Evolutionary conservation across 2,329 filamentous ascomycete genomes (phyloP), one percentile per base, ranked within the genome.

Genomic region (Aspergillus sp.): DNA sequence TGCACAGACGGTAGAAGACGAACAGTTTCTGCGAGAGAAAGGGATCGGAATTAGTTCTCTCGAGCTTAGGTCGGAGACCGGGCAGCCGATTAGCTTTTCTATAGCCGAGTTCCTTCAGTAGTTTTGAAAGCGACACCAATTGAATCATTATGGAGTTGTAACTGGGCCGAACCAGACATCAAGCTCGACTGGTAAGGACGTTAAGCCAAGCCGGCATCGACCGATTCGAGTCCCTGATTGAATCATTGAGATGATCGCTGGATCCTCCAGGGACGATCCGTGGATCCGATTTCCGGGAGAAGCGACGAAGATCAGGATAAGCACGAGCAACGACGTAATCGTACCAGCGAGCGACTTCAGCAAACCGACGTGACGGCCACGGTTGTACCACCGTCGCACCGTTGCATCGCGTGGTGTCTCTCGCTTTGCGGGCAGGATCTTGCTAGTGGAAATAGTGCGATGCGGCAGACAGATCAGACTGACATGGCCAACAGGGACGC

Each of bases 241-340:
- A 19, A 48, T 28, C 25, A 31, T 52, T 52, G 54, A 30, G 49
- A 54, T 53, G 41, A 54, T 59, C 43, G 55, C 51, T 53, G 54
- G 63, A 61, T 59, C 49, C 54, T 60, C 47, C 38, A 31, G 28
- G 53, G 58, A 45, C 56, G 64, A 65, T 64, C 64, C 61, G 61
- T 64, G 64, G 64, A 65, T 65, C 64, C 50, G 43, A 34, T 19
- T 48, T 43, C 15, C 56, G 50, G 56, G 51, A 51, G 48, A 57
- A 50, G 41, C 51, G 49, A 54, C 30, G 55, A 62, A 23, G 46
- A 22, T 22, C 54, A 43, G 45, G 28, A 15, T 55, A 41, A 55
- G 57, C 55, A 63, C 53, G 54, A 63, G 58, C 46, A 38, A 54
- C 34, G 45, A 47, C 45, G 54, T 56, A 48, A 48, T 13, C 13